A percentile compares a stretch with the other conserved stretches of the same genome.
phyloP scores from a whole-genome alignment of 306 rosid species.

The Macrotyloma uniflorum region DNA sequence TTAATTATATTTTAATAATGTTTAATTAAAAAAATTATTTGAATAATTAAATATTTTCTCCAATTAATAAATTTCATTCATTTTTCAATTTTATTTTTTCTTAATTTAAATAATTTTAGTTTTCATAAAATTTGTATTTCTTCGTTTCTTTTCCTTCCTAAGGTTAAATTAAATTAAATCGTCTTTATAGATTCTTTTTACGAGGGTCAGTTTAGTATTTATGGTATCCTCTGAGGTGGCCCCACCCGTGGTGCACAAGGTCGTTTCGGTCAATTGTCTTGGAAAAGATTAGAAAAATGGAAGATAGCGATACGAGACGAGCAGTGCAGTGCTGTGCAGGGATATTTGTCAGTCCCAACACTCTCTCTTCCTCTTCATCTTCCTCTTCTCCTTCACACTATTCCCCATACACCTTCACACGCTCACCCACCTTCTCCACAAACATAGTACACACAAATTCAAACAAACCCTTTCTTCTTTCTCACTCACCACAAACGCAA shows the following conservation, averaged over 20 bases:
- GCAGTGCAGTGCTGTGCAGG: slow-evolving; percentile 11
- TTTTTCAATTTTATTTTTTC: too few species aligned
- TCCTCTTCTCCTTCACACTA: slow-evolving; percentile 6
- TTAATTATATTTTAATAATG: too few species aligned
- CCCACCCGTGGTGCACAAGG: neutral
- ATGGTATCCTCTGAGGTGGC: neutral
- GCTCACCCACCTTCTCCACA: slow-evolving; percentile 4
- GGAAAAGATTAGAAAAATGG: neutral
- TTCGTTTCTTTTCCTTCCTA: too few species aligned
- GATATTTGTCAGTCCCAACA: slow-evolving; percentile 30
- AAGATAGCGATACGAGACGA: neutral
- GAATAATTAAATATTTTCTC: too few species aligned
- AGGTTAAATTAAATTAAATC: too few species aligned
- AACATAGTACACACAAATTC: neutral
- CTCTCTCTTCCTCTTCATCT: neutral
- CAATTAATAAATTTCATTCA: too few species aligned
- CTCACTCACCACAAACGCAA: neutral
- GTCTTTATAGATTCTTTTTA: too few species aligned
- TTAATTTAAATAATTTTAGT: too few species aligned
- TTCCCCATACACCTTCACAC: neutral
- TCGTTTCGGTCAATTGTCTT: neutral
- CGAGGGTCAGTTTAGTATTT: neutral
- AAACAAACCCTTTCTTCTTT: neutral
- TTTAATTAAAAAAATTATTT: too few species aligned
- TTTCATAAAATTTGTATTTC: too few species aligned